Conservation (phyloP, 768 basidiomycete species). For the Tricholoma hemisulphureum region DNA sequence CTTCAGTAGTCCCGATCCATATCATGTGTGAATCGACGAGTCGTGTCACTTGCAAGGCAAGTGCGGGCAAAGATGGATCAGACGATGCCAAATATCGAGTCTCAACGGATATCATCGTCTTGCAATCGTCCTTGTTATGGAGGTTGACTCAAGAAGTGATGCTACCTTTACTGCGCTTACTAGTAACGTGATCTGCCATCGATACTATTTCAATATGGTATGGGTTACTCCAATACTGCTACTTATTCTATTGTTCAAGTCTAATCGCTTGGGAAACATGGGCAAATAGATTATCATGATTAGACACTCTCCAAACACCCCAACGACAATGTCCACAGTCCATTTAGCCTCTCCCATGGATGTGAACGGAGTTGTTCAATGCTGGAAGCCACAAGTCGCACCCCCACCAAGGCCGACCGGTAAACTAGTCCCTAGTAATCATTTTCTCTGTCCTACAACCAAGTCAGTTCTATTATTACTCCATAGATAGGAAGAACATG, state of each 20-base stretch:
- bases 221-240: background rate
- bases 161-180: background rate
- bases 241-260: background rate
- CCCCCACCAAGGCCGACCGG: conserved; percentile 33
- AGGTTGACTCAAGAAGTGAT: conserved; percentile 8
- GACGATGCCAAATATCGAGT: conserved; percentile 49
- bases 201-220: background rate
- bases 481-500: conserved; percentile 22
- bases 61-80: conserved; percentile 51
- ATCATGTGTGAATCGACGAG: conserved; percentile 78
- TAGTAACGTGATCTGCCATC: background rate
- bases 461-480: conserved; percentile 40
- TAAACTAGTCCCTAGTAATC: conserved; percentile 17
- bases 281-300: background rate
- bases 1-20: conserved; percentile 69
- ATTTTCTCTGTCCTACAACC: background rate
- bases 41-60: conserved; percentile 65
- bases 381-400: conserved; percentile 36
- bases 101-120: conserved; percentile 41
- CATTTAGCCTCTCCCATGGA: conserved; percentile 23
- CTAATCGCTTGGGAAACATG: background rate
- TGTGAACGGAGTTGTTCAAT: conserved; percentile 31
- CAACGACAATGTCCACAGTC: background rate
- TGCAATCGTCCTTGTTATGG: too few species aligned
- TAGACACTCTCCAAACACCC: background rate